Base-by-base conservation (phyloP, 495 filamentous ascomycete genomes). In the Aspergillus cavernicola region DNA sequence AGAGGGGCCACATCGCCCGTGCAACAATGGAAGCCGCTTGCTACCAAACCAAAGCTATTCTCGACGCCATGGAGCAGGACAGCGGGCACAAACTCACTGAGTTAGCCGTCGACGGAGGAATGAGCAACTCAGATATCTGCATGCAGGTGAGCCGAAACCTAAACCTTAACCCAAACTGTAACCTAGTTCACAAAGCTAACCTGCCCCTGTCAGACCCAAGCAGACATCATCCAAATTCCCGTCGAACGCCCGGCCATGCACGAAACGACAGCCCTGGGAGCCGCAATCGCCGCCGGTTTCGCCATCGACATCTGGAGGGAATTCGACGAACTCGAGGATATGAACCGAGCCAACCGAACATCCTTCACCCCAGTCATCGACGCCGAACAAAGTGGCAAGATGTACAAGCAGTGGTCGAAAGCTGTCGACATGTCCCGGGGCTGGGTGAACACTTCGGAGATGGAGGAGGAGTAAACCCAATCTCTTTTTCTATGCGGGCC, bases 11-110 rank as follows among this genome's bases (percentile, higher is more conserved):
- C 69, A 91, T 97, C 57, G 92, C 92, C 16, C 85, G 92, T 33
- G 92, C 92, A 11, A 96, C 92, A 1, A 85, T 97, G 57, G 92
- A 97, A 69, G 92, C 92, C 1, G 92, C 89, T 20, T 96, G 92
- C 73, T 96, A 85, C 75, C 92, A 97, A 70, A 96, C 92, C 33
- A 90, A 91, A 55, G 92, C 92, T 12, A 96, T 97, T 60, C 77
- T 97, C 35, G 85, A 93, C 61, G 92, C 92, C 51, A 97, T 97
- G 91, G 90, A 88, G 65, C 86, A 86, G 66, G 92, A 97, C 70
- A 91, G 86, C 43, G 83, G 83, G 36, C 86, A 92, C 62, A 82
- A 82, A 56, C 75, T 97, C 49, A 76, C 83, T 53, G 77, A 84
- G 41, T 79, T 97, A 33, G 87, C 87, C 32, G 92, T 97, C 22